Conservation (phyloP, 2,329 filamentous ascomycete species). For the Pyrenochaeta sp. region DNA sequence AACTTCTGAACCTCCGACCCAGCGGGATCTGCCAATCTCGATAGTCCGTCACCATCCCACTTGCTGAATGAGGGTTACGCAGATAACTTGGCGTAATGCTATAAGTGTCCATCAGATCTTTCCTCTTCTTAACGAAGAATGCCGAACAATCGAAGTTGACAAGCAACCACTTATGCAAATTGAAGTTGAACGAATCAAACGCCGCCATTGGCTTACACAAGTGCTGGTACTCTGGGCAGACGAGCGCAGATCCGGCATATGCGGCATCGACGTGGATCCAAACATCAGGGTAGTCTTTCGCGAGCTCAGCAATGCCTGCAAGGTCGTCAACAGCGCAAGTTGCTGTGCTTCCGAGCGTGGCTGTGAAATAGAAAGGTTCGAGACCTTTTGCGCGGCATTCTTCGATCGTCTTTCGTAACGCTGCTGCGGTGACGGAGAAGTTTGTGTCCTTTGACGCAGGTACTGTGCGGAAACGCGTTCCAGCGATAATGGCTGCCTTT, state of each 20-base stretch:
- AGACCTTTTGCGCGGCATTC: slow-evolving; percentile 73
- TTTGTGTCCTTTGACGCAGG: slow-evolving; percentile 68
- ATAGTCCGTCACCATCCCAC: slow-evolving; percentile 90
- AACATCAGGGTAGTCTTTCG: slow-evolving; percentile 65
- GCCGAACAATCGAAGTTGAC: slow-evolving; percentile 88
- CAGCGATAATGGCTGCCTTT: slow-evolving; percentile 86
- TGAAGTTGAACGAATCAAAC: slow-evolving; percentile 92
- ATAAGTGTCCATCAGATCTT: slow-evolving; percentile 80
- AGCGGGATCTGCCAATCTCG: slow-evolving; percentile 97
- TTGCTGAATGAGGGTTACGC: slow-evolving; percentile 80
- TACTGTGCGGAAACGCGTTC: slow-evolving; percentile 80
- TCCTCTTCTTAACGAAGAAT: slow-evolving; percentile 78
- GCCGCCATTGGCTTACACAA: slow-evolving; percentile 67
- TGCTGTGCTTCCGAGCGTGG: slow-evolving; percentile 84
- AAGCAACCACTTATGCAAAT: slow-evolving; percentile 97
- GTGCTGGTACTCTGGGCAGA: slow-evolving; percentile 81
- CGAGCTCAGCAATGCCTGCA: slow-evolving; percentile 68
- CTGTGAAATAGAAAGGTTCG: slow-evolving; percentile 85
- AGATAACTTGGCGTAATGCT: slow-evolving; percentile 84
- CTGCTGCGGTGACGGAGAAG: slow-evolving; percentile 73
- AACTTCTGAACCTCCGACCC: slow-evolving; percentile 82
- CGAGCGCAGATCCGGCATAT: slow-evolving; percentile 85
- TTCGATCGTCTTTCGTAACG: slow-evolving; percentile 69
- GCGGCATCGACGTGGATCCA: slow-evolving; percentile 97
- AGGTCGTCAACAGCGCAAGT: slow-evolving; percentile 90